Base-by-base conservation (phyloP, 768 basidiomycete species). In the Cyclocybe cylindracea region DNA sequence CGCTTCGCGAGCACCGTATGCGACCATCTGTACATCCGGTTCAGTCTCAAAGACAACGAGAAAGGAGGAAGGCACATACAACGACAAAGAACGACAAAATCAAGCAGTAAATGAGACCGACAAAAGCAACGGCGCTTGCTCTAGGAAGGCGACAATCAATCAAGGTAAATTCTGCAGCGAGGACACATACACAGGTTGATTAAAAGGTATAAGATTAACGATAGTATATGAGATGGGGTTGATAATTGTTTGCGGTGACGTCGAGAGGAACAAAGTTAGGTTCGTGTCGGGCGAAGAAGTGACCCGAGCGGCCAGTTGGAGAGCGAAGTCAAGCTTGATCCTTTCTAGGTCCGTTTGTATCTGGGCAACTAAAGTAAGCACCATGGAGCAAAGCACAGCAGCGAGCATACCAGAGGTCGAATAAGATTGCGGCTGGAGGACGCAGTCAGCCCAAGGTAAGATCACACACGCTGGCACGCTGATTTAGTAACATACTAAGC, bases 161-260 rank as follows among this genome's bases (percentile, higher is more conserved):
- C 16, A 45, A n/a, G 35, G 32, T 29, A 38, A 7, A 5, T 38
- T 31, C 10, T 7, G 13, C 31, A 39, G 31, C 43, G 6, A 36
- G 40, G 32, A 10, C 7, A 68, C 83, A n/a, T 74, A 86, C 84
- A 80, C 81, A 32, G 84, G 78, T 14, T 78, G 65, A 58, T 85
- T 76, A 53, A 87, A 88, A 0, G 87, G 84, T 34, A 77, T 67
- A 2, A 83, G 59, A 53, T 88, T 86, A 39, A 70, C 49, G 31
- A 82, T 53, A 1, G 63, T 76, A 54, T 77, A 85, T 11, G 62
- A 69, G 3, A 85, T 58, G 0, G 87, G 84, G 9, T 67, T 58
- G 2, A 72, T 66, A 32, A 87, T 61, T 1, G 81, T 72, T 47
- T 72, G 69, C 0, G 86, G 85, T 1, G 85, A 83, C 1, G 54